Base-by-base conservation (phyloP, 1,284 basidiomycete genomes). In the Cystobasidiaceae sp. region DNA sequence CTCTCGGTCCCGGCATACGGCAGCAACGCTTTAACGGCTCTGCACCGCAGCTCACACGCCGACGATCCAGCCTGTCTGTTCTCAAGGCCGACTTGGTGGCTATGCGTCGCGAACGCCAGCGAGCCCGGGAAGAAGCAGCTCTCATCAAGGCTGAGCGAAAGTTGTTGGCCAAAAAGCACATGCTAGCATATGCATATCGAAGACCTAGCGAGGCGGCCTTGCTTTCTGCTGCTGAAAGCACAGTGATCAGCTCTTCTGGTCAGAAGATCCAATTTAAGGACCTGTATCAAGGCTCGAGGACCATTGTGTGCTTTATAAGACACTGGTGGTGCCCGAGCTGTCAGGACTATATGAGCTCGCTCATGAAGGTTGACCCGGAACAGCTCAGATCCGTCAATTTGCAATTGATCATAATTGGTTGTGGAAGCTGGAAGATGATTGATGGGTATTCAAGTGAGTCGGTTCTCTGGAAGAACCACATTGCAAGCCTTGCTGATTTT, bases 301-400 rank as follows among this genome's bases (percentile, higher is more conserved):
- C 61, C 13, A 56, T 64, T 44, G 61, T 64, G 9, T 64, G 61
- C 61, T 56, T 64, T 21, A 64, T 56, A 9, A 30, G 61, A 21
- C 61, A 64, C 33, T 56, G 56, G 27, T 56, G 52, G 50, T 54
- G 61, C 32, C 61, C 61, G 17, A 54, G 49, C n/a, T 64, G 61
- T 45, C 61, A 56, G 44, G 61, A 64, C 44, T 64, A 55, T 28
- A 41, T 55, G 41, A 27, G 41, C 11, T 56, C 61, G 2, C 46
- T 64, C 23, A 64, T 64, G 61, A 37, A 44, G 3, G 41, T 64
- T 8, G 43, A 41, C n/a, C 61, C 61, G 30, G 51, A 52, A 27
- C 37, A 64, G 61, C 23, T 64, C 41, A 27, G 51, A 5, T 32
- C 34, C 25, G 51, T 64, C 30, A 56, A 56, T 32, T 50, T 63